A percentile compares a stretch with the other conserved stretches of the same genome.
These are phyloP conservation scores for Phytopythium ostracodes DNA, from an alignment of 352 stramenopile genomes.

Conservation along the genomic window DNA sequence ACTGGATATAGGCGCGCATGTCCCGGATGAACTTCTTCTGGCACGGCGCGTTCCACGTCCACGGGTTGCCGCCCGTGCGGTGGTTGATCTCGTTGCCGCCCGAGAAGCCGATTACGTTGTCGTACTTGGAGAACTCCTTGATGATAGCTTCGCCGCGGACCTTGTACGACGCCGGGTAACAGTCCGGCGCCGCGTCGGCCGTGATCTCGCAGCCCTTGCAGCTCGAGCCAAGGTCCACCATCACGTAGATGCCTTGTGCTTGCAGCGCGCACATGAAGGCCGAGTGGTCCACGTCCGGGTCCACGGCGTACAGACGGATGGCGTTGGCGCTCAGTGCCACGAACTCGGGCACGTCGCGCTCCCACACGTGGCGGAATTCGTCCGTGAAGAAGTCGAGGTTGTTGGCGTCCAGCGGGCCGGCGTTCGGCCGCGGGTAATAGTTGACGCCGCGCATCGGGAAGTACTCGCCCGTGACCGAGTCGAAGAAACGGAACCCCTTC, in stretches of 20 bases:
- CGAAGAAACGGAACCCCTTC: conserved; percentile 80
- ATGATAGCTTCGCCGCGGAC: conserved; percentile 76
- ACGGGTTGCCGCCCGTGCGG: conserved; percentile 31
- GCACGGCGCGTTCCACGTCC: conserved; percentile 69
- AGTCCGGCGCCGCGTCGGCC: conserved; percentile 34
- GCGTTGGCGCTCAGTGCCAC: conserved; percentile 62
- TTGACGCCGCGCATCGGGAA: conserved; percentile 76
- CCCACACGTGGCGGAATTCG: conserved; percentile 61
- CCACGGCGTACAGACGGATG: conserved; percentile 80
- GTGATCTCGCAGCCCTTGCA: conserved; percentile 70
- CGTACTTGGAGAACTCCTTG: conserved; percentile 72
- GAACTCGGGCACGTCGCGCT: conserved; percentile 66
- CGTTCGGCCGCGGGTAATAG: conserved; percentile 86
- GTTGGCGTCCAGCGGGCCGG: conserved; percentile 55
- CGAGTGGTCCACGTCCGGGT: conserved; percentile 64
- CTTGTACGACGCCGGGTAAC: conserved; percentile 71
- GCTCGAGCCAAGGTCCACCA: conserved; percentile 60
- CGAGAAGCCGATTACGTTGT: conserved; percentile 79
- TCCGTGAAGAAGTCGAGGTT: conserved; percentile 85
- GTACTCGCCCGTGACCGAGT: conserved; percentile 61
- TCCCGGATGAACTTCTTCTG: conserved; percentile 89
- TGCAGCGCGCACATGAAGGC: conserved; percentile 85
- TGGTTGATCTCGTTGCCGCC: conserved; percentile 85
- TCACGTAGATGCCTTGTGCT: conserved; percentile 69
- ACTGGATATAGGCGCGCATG: conserved; percentile 73